Base-by-base conservation (phyloP, 352 stramenopile species). In the Elongisporangium undulatum region DNA sequence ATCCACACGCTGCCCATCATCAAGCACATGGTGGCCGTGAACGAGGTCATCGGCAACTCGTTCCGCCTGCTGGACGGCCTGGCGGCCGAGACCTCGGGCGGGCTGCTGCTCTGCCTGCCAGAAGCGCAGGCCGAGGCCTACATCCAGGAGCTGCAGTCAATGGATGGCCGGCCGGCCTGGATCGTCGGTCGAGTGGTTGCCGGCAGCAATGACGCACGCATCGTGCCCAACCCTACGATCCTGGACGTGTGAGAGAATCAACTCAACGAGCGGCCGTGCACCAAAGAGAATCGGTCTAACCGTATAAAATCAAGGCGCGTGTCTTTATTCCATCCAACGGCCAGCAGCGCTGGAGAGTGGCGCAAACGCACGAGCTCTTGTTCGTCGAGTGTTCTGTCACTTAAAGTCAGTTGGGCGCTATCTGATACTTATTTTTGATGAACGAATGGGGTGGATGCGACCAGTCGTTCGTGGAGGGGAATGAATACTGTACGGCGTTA, bases 1-100 rank as follows among this genome's bases (percentile, higher is more conserved):
- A 77, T 98, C 51, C 87, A 98, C 70, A 97, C 90, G 15, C 75
- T 99, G 21, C 96, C 96, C 9, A 90, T 97, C 58, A 97, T 99
- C 65, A 74, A 84, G 21, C 83, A 92, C 68, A 97, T 96, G 67
- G 66, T 82, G 29, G 76, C 80, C 62, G 85, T 98, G 29, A 96
- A 98, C 67, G 69, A 91, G 22, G 75, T 82, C 39, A 87, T 92
- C 41, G 82, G 96, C 22, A 91, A 97, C 58, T 90, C 97, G 58
- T 98, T 98, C 85, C 86, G 92, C 64, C 72, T 99, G 57, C 69
- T 94, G 49, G 78, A 92, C 21, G 95, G 95, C 0, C 96, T 95
- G 59, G 95, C 90, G 16, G 93, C 96, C 17, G 94, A 99, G 79
- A 98, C 96, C 19, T 98, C 92, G 3, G 96, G 96, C 34, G 94